Evolutionary conservation across 495 filamentous ascomycete genomes (phyloP), one percentile per base, ranked within the genome.

Genomic region (Lasiosphaeria hispida): DNA sequence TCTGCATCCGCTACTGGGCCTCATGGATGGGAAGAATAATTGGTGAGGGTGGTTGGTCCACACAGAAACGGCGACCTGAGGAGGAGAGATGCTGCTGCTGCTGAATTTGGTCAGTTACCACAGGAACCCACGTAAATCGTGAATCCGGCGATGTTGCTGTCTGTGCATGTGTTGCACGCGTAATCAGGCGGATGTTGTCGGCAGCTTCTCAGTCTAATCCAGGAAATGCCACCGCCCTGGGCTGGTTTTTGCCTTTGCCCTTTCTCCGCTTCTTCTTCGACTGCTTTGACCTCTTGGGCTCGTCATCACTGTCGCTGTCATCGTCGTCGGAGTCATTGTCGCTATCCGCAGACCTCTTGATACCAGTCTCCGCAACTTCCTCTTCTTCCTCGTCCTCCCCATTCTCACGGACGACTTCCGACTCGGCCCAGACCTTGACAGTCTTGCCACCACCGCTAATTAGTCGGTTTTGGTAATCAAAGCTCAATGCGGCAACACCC

Each of bases 401-500:
- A 10, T 79, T 79, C 5, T 72, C 74, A 18, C 71, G 69, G 1
- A 70, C 72, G 10, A 67, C 70, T 1, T 65, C 72, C 19, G 69
- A 68, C 15, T 72, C 72, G 34, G 74, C 75, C 92, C 92, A 97
- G 9, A 97, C 85, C 75, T 96, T 96, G 61, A 97, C 80, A 0
- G 84, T 78, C 63, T 81, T 80, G 3, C 92, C 92, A 51, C 92
- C 92, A 38, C 90, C 92, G 69, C 85, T 92, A 50, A 96, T 88
- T 82, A 97, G 83, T 48, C 91, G 81, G 50, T 91, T 87, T 45
- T 85, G 84, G 45, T 87, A 87, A 71, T 96, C 91, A 62, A 95
- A 95, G 15, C 83, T 87, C 11, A 97, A 62, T 10, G 82, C 84
- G 8, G 91, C 80, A 11, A 96, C 90, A 14, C 86, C 85, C 65